phyloP scores from a whole-genome alignment of 2,329 filamentous ascomycete genomes.

The Tolypocladium sp. region DNA sequence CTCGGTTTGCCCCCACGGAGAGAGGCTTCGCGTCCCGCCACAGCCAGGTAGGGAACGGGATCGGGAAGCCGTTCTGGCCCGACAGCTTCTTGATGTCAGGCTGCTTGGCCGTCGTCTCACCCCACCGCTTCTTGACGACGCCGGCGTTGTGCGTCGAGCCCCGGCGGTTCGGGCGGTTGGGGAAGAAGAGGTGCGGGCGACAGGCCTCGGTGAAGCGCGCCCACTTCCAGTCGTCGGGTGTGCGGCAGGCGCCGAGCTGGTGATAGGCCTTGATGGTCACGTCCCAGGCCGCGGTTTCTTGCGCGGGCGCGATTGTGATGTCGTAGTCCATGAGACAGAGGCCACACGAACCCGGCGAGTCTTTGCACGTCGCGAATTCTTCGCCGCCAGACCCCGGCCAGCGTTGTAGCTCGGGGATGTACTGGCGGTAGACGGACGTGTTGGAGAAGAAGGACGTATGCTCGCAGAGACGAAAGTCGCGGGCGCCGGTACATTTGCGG shows the following conservation, averaged over 20 bases:
- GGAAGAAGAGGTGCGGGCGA: conserved; percentile 11
- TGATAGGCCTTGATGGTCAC: conserved; percentile 10
- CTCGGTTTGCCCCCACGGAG: not conserved
- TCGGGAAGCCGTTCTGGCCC: not conserved
- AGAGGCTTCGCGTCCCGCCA: conserved; percentile 1
- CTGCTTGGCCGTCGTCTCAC: conserved; percentile 1
- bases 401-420: conserved; percentile 9
- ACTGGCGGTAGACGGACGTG: conserved; percentile 9
- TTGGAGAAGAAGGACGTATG: conserved; percentile 11
- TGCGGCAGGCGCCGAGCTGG: conserved; percentile 12
- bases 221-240: conserved; percentile 15
- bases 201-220: conserved; percentile 13
- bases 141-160: conserved; percentile 8
- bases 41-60: not conserved
- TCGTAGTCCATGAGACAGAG: conserved; percentile 15
- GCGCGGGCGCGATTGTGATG: conserved; percentile 7
- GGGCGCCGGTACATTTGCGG: conserved; percentile 7
- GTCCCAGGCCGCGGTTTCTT: not conserved
- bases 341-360: conserved; percentile 10
- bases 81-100: not conserved
- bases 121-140: conserved; percentile 8
- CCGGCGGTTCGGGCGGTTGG: conserved; percentile 12
- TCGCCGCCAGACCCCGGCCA: conserved; percentile 1
- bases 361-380: conserved; percentile 7
- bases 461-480: conserved; percentile 13